These are phyloP conservation scores for Saturnispora mendoncae DNA, from an alignment of 805 yeast genomes.

Conservation along the genomic window DNA sequence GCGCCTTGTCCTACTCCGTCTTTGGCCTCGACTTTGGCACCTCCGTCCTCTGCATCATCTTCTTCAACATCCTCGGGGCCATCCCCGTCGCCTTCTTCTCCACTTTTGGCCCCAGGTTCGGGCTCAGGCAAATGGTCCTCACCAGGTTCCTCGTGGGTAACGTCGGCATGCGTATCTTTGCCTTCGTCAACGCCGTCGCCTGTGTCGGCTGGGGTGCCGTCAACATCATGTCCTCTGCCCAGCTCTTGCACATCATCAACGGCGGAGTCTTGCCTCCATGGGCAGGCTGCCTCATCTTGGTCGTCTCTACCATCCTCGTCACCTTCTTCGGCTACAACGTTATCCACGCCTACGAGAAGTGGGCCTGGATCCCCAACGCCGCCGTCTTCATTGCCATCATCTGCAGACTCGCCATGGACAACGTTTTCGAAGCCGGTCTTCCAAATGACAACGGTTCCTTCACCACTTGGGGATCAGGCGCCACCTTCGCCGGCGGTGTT, in stretches of 20 bases:
- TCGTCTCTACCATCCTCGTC: conserved; percentile 57
- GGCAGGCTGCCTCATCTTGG: conserved; percentile 79
- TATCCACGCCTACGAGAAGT: conserved; percentile 76
- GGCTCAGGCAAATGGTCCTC: conserved; percentile 80
- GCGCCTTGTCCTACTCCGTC: conserved; percentile 54
- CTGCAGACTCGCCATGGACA: conserved; percentile 62
- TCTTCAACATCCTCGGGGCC: conserved; percentile 67
- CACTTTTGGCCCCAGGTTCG: conserved; percentile 72
- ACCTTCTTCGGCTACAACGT: conserved; percentile 79
- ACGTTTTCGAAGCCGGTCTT: conserved; percentile 49
- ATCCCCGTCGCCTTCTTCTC: conserved; percentile 78
- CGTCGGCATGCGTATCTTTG: conserved; percentile 64
- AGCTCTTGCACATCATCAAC: conserved; percentile 70
- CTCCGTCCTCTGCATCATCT: conserved; percentile 53
- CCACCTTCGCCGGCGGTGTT: conserved; percentile 63
- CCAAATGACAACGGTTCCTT: conserved; percentile 22
- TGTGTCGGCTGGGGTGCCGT: conserved; percentile 96
- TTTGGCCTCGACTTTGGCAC: conserved; percentile 71
- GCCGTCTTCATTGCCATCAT: conserved; percentile 69
- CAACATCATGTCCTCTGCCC: conserved; percentile 84
- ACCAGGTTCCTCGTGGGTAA: conserved; percentile 75
- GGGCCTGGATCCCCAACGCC: conserved; percentile 80
- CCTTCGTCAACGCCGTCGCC: conserved; percentile 69
- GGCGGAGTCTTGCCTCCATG: conserved; percentile 63
- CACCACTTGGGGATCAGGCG: conserved; percentile 41